Evolutionary conservation across 768 basidiomycete genomes (phyloP), one percentile per base, ranked within the genome.

Genomic region (Calocybe indica): DNA sequence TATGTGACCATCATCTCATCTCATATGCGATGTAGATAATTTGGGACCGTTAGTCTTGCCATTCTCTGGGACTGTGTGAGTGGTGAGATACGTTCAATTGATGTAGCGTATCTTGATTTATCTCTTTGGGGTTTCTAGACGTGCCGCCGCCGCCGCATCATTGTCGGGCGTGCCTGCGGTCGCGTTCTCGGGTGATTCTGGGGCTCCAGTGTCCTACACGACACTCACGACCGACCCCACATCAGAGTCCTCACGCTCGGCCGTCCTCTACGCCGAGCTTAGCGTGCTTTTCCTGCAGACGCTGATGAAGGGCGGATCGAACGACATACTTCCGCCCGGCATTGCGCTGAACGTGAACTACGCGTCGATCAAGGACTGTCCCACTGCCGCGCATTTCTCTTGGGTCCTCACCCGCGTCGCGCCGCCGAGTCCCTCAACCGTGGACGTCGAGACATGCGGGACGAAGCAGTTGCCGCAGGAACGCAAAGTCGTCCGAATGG

Each of bases 321-420:
- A 42, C 7, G 58, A 53, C 1, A 68, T 71, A 1, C 58, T 74
- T 46, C 66, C 77, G 12, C 78, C 76, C 1, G 67, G 67, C 15
- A 61, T 69, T 46, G 64, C 63, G 37, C 50, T 80, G 49, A 78
- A 77, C 56, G 76, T 80, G 54, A 80, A 79, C 62, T 78, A 70
- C 55, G 69, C 73, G 1, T 52, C 71, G 7, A 67, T 59, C 1
- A 57, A 57, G 41, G 63, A 54, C 45, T 79, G 77, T 53, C 46
- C 66, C n/a, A 59, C 57, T 22, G 62, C 68, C 6, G 47, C 57
- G 7, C 65, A 61, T 38, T 76, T 65, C 62, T 64, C 62, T 43
- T 79, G 70, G 52, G 64, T 79, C 1, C 62, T 77, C 38, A 72
- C 75, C 28, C 62, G 76, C 13, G 60, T 77, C 15, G 36, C 57